Conservation (phyloP, 352 stramenopile species). For the Globisporangium yorkense region DNA sequence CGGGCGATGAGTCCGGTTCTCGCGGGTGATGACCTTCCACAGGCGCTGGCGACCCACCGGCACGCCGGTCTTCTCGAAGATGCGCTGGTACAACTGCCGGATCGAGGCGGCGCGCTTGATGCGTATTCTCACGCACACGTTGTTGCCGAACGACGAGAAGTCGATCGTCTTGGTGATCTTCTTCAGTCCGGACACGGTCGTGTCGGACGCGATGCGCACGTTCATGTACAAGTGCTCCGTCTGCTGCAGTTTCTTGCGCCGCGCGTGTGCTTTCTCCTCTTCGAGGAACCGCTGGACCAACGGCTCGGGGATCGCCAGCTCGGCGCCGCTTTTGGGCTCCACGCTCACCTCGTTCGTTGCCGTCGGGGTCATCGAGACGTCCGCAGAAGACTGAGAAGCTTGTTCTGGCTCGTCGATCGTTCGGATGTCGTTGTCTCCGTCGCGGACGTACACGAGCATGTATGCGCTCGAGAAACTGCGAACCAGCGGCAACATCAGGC, state of each 20-base stretch:
- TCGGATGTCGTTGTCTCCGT: slow-evolving; percentile 65
- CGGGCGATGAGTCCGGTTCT: slow-evolving; percentile 77
- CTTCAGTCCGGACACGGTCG: slow-evolving; percentile 55
- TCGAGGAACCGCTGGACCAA: slow-evolving; percentile 69
- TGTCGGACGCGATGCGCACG: slow-evolving; percentile 71
- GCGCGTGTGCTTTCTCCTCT: slow-evolving; percentile 60
- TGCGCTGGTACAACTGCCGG: slow-evolving; percentile 51
- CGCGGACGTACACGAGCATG: slow-evolving; percentile 86
- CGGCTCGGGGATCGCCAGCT: slow-evolving; percentile 43
- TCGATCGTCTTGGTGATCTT: slow-evolving; percentile 73
- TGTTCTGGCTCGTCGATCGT: slow-evolving; percentile 22
- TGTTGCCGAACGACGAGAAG: slow-evolving; percentile 74
- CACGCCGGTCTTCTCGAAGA: slow-evolving; percentile 61
- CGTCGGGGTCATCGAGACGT: neutral
- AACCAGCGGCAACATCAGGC: slow-evolving; percentile 46
- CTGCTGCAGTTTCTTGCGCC: slow-evolving; percentile 75
- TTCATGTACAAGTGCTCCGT: slow-evolving; percentile 82
- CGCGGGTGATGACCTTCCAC: slow-evolving; percentile 82
- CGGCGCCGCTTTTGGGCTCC: neutral
- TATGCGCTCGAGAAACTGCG: slow-evolving; percentile 81
- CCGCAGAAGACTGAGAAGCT: neutral
- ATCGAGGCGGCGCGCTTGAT: slow-evolving; percentile 60
- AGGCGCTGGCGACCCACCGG: slow-evolving; percentile 59
- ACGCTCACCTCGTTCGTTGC: neutral
- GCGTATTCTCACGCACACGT: slow-evolving; percentile 45